These are phyloP conservation scores for Amanita pallidorosea DNA, from an alignment of 768 basidiomycete genomes.

Conservation along the genomic window DNA sequence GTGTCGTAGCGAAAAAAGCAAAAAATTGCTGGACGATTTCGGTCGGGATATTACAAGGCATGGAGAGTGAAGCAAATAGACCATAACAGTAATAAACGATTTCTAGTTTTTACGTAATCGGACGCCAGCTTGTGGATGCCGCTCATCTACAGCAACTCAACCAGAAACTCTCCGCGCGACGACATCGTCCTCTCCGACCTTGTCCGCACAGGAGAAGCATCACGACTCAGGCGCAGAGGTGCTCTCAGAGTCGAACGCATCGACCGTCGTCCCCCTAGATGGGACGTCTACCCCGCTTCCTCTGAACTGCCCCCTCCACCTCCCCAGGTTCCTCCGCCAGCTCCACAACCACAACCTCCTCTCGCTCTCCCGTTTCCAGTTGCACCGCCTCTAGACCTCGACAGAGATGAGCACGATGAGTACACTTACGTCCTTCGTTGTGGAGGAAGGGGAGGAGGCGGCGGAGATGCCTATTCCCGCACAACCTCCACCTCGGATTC, in stretches of 20 bases:
- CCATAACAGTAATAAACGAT: no score
- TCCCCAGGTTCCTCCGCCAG: not conserved
- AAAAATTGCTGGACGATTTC: no score
- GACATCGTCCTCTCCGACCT: slow-evolving; percentile 66
- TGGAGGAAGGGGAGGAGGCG: slow-evolving; percentile 11
- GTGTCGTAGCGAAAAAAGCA: no score
- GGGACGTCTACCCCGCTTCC: not conserved
- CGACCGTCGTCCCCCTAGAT: slow-evolving; percentile 2
- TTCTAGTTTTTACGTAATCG: not conserved
- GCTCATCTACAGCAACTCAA: not conserved
- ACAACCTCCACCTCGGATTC: slow-evolving; percentile 7
- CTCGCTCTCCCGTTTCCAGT: not conserved
- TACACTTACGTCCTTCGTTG: slow-evolving; percentile 19
- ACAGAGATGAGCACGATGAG: slow-evolving; percentile 11
- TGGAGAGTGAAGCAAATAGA: no score
- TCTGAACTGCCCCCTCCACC: not conserved
- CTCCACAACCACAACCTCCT: not conserved
- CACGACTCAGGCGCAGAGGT: slow-evolving; percentile 60
- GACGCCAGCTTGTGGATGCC: not conserved
- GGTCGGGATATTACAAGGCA: no score
- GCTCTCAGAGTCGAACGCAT: slow-evolving; percentile 52
- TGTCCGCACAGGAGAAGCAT: slow-evolving; percentile 59
- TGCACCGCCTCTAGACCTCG: slow-evolving; percentile 2
- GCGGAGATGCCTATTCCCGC: slow-evolving; percentile 2
- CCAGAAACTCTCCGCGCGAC: slow-evolving; percentile 19